These are phyloP conservation scores for Pleurotus salmoneostramineus DNA, from an alignment of 768 basidiomycete genomes.

Conservation along the genomic window DNA sequence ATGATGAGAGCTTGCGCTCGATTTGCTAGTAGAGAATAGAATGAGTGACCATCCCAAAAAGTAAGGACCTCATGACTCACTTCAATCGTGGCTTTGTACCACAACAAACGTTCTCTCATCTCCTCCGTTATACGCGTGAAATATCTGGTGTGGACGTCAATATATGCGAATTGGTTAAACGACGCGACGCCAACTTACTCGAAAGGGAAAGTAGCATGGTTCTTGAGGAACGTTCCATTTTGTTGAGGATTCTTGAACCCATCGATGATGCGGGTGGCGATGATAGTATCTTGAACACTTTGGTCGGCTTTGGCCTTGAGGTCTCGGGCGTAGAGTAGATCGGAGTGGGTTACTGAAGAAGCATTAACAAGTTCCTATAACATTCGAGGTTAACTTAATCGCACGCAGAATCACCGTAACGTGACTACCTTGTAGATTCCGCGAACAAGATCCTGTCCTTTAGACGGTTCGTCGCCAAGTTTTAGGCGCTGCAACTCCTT, in stretches of 20 bases:
- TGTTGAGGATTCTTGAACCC: constrained; percentile 75
- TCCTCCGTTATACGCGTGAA: constrained; percentile 70
- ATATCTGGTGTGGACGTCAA: constrained; percentile 39
- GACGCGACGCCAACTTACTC: constrained; percentile 46
- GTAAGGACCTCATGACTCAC: constrained; percentile 27
- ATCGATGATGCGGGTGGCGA: constrained; percentile 73
- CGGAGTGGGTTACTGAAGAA: constrained; percentile 60
- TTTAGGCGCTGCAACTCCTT: constrained; percentile 76
- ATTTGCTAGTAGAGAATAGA: constrained; percentile 52
- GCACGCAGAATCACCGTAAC: neutral
- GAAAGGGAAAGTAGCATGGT: constrained; percentile 76
- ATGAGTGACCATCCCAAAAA: too few species aligned
- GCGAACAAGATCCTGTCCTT: constrained; percentile 67
- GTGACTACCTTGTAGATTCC: constrained; percentile 53
- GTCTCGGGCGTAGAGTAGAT: constrained; percentile 63
- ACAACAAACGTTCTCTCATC: constrained; percentile 66
- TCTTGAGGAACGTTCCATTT: constrained; percentile 66
- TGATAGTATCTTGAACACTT: constrained; percentile 76
- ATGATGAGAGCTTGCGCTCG: constrained; percentile 74
- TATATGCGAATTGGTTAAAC: constrained; percentile 6
- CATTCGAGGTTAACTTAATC: neutral
- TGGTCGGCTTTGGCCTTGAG: constrained; percentile 73
- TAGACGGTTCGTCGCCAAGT: constrained; percentile 69
- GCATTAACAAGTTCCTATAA: constrained; percentile 62
- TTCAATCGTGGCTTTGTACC: constrained; percentile 82